Conservation (phyloP, 441 rosid species). For the Metrosideros polymorpha region DNA sequence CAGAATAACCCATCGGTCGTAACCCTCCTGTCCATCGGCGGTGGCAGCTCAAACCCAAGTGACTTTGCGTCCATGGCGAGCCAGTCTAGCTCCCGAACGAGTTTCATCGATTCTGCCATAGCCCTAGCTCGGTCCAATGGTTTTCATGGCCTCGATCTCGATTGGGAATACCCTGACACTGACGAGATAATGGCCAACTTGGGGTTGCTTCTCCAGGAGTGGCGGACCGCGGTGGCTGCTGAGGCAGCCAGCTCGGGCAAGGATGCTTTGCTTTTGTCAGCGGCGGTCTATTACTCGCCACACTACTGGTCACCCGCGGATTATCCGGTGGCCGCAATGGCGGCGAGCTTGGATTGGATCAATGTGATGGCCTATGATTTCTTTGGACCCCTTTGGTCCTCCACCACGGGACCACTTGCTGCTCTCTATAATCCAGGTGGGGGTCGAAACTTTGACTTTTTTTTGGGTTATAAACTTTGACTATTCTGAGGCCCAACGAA, state of each 20-base stretch:
- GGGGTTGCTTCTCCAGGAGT: constrained; percentile 18
- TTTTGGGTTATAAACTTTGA: neutral
- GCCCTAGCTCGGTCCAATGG: constrained; percentile 17
- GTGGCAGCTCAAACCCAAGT: constrained; percentile 6
- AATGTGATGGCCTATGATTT: constrained; percentile 59
- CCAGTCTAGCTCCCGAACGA: constrained; percentile 5
- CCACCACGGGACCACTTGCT: constrained; percentile 47
- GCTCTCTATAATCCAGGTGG: constrained; percentile 38
- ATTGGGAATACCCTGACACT: constrained; percentile 29
- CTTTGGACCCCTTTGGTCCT: constrained; percentile 33
- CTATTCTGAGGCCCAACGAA: neutral
- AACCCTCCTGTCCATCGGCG: constrained; percentile 39
- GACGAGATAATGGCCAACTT: constrained; percentile 16
- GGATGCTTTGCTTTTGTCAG: constrained; percentile 10
- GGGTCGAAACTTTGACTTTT: neutral
- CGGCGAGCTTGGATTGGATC: constrained; percentile 49
- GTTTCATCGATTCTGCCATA: constrained; percentile 32
- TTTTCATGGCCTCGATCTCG: constrained; percentile 36
- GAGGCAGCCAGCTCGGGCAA: constrained; percentile 14
- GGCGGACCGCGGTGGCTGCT: constrained; percentile 10
- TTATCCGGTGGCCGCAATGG: constrained; percentile 30
- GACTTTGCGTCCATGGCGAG: constrained; percentile 23
- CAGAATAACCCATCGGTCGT: constrained; percentile 19
- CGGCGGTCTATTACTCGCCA: constrained; percentile 30
- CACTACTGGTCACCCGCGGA: constrained; percentile 12